Evolutionary conservation across 2,329 filamentous ascomycete genomes (phyloP), one percentile per base, ranked within the genome.

Genomic region (Fusarium acutatum): DNA sequence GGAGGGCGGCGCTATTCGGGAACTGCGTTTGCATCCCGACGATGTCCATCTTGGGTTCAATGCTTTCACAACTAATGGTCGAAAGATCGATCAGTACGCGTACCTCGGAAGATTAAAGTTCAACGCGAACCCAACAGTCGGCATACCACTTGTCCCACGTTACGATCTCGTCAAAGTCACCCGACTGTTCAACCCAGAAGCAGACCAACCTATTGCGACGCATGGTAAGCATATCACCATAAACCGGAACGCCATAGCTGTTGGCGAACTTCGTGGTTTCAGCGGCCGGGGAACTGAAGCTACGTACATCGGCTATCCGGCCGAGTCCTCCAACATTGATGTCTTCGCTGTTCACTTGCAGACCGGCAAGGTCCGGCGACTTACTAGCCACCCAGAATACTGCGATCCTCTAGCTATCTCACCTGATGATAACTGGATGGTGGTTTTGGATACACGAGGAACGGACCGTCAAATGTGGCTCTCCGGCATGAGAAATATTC

Each of bases 201-300:
- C 28, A 13, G 18, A 18, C 0, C 49, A 41, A 24, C 56, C 60
- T 10, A 37, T 71, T 8, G 13, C 26, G 11, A 44, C 26, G 17
- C 56, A 61, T 9, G 52, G 50, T 6, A 56, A 54, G 8, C 13
- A 30, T 4, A 53, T 71, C 1, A 8, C 17, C 7, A n/a, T 69
- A 8, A 66, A 61, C 4, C 24, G 34, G 18, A 26, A 66, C 1
- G 56, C 57, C 9, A 58, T 69, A 7, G 28, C 49, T 7, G 77
- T 86, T 2, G 85, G 84, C 5, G 85, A 87, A 74, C 76, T 85
- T 6, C 82, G 85, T 14, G 84, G 84, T 5, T 86, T 86, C 69
- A 83, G 64, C 7, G 84, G 84, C 10, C 78, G 75, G 3, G 84
- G 84, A 2, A 75, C 79, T 6, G 84, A 85, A 64, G 77, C 83